Base-by-base conservation (phyloP, 2,329 filamentous ascomycete genomes). In the Claviceps sp. region DNA sequence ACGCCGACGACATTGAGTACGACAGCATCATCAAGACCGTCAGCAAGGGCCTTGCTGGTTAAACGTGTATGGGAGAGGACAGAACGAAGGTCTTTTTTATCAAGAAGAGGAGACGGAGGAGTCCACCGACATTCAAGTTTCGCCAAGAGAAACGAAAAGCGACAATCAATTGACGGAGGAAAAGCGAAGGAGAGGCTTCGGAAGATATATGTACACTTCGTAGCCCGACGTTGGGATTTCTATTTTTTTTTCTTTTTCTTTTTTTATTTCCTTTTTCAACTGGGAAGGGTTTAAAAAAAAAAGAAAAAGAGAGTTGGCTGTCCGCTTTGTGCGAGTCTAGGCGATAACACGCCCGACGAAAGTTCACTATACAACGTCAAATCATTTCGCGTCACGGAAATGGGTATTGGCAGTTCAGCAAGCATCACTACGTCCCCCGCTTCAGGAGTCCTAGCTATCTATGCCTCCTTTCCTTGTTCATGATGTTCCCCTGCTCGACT, bases 1-100 rank as follows among this genome's bases (percentile, higher is more conserved):
- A 91, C 69, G 70, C 73, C 60, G 85, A 88, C 68, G 86, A 91
- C 69, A 86, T 93, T 65, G 86, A 90, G 73, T 83, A 81, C 69
- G 80, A 86, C 57, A 77, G 74, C 63, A 76, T 91, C 65, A 72
- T 88, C 68, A 77, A 76, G 70, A 74, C 71, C 54, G 76, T 83
- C 71, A 80, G 76, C 77, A 80, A 83, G 76, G 75, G 78, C 62
- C 66, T 74, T 63, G 74, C 77, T 59, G 65, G 64, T 63, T 76
- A 73, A 69, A 58, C 29, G 1, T 20, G 11, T 22, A 1, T 13
- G 14, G 5, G 16, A 6, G 6, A 5, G n/a, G 11, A 37, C 14
- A 17, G 16, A 29, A 47, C 5, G 13, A 13, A 37, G 8, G 13
- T 14, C 26, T 11, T 47, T 37, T 47, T 20, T 20, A n/a, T 34